phyloP scores from a whole-genome alignment of 2,329 filamentous ascomycete species.

The Zymoseptoria pseudotritici region DNA sequence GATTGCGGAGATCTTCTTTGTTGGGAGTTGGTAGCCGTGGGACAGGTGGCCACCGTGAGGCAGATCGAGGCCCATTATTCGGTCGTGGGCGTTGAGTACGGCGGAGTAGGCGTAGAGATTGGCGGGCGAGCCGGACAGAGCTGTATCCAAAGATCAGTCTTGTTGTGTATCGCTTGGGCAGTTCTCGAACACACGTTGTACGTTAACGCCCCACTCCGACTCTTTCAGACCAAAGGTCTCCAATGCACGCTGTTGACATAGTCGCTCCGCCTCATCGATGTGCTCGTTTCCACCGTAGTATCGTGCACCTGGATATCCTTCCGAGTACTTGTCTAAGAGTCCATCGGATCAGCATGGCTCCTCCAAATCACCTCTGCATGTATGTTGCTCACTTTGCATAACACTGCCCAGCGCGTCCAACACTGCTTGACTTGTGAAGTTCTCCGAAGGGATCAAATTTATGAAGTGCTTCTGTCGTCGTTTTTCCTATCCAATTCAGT shows the following conservation, averaged over 20 bases:
- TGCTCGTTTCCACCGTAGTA: constrained; percentile 99
- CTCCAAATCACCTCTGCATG: background rate
- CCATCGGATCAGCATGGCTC: background rate
- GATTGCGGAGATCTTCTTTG: constrained; percentile 96
- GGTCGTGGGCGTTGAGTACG: constrained; percentile 89
- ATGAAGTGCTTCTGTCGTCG: constrained; percentile 95
- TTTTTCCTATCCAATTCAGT: constrained; percentile 63
- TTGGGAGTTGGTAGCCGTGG: constrained; percentile 95
- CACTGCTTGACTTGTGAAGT: constrained; percentile 89
- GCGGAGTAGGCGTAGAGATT: constrained; percentile 98
- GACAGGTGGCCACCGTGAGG: constrained; percentile 91
- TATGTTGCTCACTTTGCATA: constrained; percentile 69
- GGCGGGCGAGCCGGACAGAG: constrained; percentile 67
- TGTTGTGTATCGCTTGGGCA: background rate
- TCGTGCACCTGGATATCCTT: constrained; percentile 93
- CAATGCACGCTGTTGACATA: constrained; percentile 90
- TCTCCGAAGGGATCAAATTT: constrained; percentile 92
- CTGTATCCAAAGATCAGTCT: constrained; percentile 8
- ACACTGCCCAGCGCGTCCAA: constrained; percentile 86
- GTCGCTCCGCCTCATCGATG: constrained; percentile 91
- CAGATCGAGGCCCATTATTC: constrained; percentile 92
- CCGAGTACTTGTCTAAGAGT: constrained; percentile 78
- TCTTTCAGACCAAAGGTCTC: constrained; percentile 80
- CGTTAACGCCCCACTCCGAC: constrained; percentile 96
- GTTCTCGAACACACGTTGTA: constrained; percentile 61